Conservation (phyloP, 2,329 filamentous ascomycete genomes). For the Fonsecaea monophora region DNA sequence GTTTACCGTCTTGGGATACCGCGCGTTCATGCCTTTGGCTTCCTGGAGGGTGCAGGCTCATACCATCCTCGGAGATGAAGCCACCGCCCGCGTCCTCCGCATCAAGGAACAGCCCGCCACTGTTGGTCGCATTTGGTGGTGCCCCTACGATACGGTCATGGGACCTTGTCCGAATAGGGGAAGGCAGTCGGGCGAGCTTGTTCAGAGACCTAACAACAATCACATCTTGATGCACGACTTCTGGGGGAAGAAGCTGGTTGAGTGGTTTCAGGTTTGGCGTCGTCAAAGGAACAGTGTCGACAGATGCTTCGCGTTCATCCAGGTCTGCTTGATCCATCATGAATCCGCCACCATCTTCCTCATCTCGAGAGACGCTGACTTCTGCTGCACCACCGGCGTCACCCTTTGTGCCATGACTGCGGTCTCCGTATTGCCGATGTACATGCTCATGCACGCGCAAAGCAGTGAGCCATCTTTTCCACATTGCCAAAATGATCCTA, state of each 20-base stretch:
- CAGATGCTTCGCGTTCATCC: not conserved
- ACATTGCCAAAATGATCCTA: conserved; percentile 59
- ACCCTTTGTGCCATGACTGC: conserved; percentile 8
- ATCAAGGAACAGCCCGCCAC: not conserved
- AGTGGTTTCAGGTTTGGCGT: conserved; percentile 24
- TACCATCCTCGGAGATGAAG: conserved; percentile 31
- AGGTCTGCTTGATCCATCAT: conserved; percentile 43
- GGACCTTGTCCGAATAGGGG: not conserved
- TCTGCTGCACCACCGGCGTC: conserved; percentile 45
- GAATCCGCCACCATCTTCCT: conserved; percentile 49
- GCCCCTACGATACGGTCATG: not conserved
- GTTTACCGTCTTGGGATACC: not conserved
- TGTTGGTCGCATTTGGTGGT: not conserved
- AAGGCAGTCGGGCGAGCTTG: conserved; percentile 22
- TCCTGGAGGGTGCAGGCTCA: not conserved
- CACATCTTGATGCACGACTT: conserved; percentile 32
- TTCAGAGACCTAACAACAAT: conserved; percentile 35
- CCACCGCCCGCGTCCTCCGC: conserved; percentile 21
- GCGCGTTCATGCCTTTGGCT: not conserved
- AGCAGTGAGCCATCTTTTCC: conserved; percentile 67
- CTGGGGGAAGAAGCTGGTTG: conserved; percentile 28
- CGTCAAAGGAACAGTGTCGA: conserved; percentile 1
- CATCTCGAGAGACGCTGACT: conserved; percentile 43
- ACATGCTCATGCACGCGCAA: conserved; percentile 76
- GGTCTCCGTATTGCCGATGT: conserved; percentile 58